Conservation (phyloP, 1,284 basidiomycete genomes). For the Ustilago nuda region DNA sequence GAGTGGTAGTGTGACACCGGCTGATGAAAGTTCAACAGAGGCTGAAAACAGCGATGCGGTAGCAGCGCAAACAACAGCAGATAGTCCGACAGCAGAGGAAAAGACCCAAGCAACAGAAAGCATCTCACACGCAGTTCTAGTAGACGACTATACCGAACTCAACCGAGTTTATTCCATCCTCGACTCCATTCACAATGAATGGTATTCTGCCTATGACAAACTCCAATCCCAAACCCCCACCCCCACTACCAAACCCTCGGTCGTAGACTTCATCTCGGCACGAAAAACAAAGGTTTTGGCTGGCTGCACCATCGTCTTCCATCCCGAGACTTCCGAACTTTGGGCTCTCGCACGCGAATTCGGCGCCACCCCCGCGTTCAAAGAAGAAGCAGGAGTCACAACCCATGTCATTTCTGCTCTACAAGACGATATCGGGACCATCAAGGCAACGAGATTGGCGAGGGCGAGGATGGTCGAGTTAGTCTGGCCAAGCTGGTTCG, state of each 20-base stretch:
- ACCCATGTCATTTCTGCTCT: slow-evolving; percentile 89
- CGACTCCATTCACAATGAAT: slow-evolving; percentile 79
- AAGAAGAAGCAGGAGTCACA: slow-evolving; percentile 75
- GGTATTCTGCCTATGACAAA: slow-evolving; percentile 72
- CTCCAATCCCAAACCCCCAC: slow-evolving; percentile 7
- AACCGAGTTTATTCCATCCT: slow-evolving; percentile 80
- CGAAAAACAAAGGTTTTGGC: slow-evolving; percentile 81
- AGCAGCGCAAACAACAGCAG: neutral
- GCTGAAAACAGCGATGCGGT: slow-evolving; percentile 43
- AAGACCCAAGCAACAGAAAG: slow-evolving; percentile 6
- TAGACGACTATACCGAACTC: slow-evolving; percentile 89
- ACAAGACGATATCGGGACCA: slow-evolving; percentile 86
- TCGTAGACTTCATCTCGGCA: slow-evolving; percentile 82
- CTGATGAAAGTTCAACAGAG: slow-evolving; percentile 7
- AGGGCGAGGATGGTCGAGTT: slow-evolving; percentile 76
- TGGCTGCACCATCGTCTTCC: slow-evolving; percentile 86
- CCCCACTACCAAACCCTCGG: slow-evolving; percentile 21
- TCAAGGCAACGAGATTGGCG: slow-evolving; percentile 73
- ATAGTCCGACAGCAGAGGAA: slow-evolving; percentile 1
- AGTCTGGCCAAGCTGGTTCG: slow-evolving; percentile 89
- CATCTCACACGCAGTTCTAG: slow-evolving; percentile 78
- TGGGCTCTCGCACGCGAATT: slow-evolving; percentile 90
- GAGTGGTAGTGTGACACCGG: neutral
- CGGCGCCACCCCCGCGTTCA: slow-evolving; percentile 83
- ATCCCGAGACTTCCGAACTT: slow-evolving; percentile 82